These are phyloP conservation scores for Tolypocladium inflatum DNA, from an alignment of 2,329 filamentous ascomycete species.

Conservation along the genomic window DNA sequence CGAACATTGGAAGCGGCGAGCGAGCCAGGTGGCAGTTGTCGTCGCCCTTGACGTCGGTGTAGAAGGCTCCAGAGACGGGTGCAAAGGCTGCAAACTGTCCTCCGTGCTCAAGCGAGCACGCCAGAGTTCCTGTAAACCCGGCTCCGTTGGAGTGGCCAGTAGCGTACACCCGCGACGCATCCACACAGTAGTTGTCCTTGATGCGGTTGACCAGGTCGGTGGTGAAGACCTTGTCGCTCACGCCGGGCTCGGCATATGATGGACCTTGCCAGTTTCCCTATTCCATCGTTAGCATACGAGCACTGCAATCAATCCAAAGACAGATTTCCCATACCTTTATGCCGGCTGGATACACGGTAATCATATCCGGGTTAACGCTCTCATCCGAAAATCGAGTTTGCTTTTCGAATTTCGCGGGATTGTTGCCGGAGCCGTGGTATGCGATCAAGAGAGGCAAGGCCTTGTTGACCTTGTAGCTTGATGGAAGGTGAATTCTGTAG, in stretches of 20 bases:
- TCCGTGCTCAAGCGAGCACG: constrained; percentile 26
- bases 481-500: constrained; percentile 13
- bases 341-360: constrained; percentile 37
- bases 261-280: constrained; percentile 30
- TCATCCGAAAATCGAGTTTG: constrained; percentile 25
- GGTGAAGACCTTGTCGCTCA: constrained; percentile 32
- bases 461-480: constrained; percentile 20
- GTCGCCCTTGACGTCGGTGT: constrained; percentile 21
- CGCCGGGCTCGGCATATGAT: constrained; percentile 21
- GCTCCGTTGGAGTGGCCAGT: constrained; percentile 34
- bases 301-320: too few species aligned
- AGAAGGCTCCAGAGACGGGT: constrained; percentile 29
- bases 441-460: constrained; percentile 32
- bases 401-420: constrained; percentile 22
- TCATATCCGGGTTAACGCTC: constrained; percentile 23
- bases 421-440: constrained; percentile 33
- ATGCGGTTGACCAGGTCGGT: constrained; percentile 30
- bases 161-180: constrained; percentile 31
- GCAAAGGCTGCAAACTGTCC: constrained; percentile 31
- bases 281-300: neutral
- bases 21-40: constrained; percentile 22
- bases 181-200: constrained; percentile 26
- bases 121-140: constrained; percentile 31
- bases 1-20: constrained; percentile 36
- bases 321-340: constrained; percentile 16